Evolutionary conservation across 441 rosid species (phyloP), one percentile per base, ranked within the genome.

Genomic region (Mallotus japonicus): DNA sequence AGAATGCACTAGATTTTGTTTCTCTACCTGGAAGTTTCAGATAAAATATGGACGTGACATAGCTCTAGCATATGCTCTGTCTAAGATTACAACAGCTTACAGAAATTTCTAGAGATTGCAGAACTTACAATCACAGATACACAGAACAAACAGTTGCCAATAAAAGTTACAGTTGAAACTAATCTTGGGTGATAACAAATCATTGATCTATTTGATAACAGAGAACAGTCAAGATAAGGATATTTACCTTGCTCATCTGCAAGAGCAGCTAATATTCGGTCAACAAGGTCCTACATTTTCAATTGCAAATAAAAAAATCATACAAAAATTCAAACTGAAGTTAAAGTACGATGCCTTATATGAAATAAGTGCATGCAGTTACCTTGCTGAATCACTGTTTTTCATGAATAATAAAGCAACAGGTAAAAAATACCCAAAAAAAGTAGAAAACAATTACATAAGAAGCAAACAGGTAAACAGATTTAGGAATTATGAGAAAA

Each of bases 261-360:
- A 14, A 96, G 89, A 77, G 84, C 81, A 42, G 78, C 72, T 75
- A 93, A 79, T 73, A 93, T 91, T 78, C 98, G 84, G 46, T 88
- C 96, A 50, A 92, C 93, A 75, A 96, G 99, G 69, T 93, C 98
- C 99, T 96, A 79, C 71, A 81, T 73, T n/a, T 73, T 73, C 81
- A 34, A 58, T 59, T 12, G 13, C 1, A 16, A 54, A 17, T 1
- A 62, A 70, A 80, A 71, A 70, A 70, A 54, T 68, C 65, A 71
- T 69, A 67, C 51, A 62, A 47, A 15, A 9, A 73, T 53, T 50
- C 61, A 66, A 10, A 54, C 17, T 37, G 53, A 28, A 28, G 32
- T 28, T 28, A 28, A 50, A 67, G 46, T 49, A 66, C 16, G 13
- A 14, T 17, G 19, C 42, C 19, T 17, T 24, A 49, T 32, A 49